Percentiles rank a stretch among this genome's conserved stretches.
These are phyloP conservation scores for Potentilla sterilis DNA, from an alignment of 306 rosid genomes.

Conservation along the genomic window DNA sequence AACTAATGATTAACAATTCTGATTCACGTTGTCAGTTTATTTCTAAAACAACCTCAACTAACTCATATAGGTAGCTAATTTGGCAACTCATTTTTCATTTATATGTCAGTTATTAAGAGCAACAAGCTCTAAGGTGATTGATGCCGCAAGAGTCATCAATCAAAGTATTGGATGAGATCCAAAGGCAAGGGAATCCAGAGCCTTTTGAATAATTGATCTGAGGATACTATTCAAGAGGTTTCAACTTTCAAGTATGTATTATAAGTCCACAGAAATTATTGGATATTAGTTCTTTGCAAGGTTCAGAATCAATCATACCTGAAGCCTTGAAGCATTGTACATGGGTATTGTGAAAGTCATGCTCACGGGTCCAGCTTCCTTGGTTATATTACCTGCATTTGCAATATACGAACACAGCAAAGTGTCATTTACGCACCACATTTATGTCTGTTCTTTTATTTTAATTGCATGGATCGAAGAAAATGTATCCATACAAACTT, in stretches of 20 bases:
- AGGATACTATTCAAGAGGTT: not conserved
- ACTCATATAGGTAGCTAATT: slow-evolving; percentile 7
- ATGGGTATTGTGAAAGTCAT: slow-evolving; percentile 95
- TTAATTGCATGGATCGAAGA: not conserved
- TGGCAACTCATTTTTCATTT: slow-evolving; percentile 2
- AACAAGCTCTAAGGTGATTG: not conserved
- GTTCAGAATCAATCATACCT: slow-evolving; percentile 41
- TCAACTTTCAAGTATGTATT: not conserved
- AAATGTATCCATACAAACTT: not conserved
- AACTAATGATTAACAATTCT: not conserved
- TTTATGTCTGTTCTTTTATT: not conserved
- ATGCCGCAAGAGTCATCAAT: not conserved
- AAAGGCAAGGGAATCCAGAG: not conserved
- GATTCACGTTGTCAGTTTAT: not conserved
- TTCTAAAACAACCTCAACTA: not conserved
- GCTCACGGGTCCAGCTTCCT: slow-evolving; percentile 96
- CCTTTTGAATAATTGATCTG: not conserved
- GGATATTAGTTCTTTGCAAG: not conserved
- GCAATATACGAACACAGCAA: slow-evolving; percentile 8
- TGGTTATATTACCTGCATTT: slow-evolving; percentile 71
- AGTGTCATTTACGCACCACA: not conserved
- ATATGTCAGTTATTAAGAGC: not conserved
- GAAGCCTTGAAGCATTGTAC: slow-evolving; percentile 81
- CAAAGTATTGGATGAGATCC: not conserved
- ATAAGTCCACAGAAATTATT: not conserved